phyloP scores from a whole-genome alignment of 805 yeast genomes.

The Scheffersomyces coipomensis region DNA sequence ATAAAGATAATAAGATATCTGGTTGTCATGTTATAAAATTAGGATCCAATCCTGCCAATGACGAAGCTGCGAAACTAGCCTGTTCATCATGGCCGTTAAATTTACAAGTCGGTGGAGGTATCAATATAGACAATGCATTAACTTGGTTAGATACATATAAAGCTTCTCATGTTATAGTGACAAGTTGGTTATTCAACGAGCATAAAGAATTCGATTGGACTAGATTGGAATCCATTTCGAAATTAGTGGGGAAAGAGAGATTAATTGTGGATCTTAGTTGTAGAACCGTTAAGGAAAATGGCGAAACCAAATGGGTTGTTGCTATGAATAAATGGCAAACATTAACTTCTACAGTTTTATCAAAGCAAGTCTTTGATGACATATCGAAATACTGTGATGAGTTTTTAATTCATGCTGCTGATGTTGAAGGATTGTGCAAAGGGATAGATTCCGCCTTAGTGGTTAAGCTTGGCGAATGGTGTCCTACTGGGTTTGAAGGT shows the following conservation, averaged over 20 bases:
- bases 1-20: conserved; percentile 50
- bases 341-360: conserved; percentile 63
- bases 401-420: conserved; percentile 95
- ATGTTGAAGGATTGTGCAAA: conserved; percentile 92
- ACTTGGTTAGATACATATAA: conserved; percentile 68
- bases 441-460: conserved; percentile 90
- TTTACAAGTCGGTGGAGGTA: conserved; percentile 93
- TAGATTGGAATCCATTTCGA: conserved; percentile 51
- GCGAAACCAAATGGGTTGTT: conserved; percentile 69
- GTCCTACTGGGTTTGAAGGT: conserved; percentile 47
- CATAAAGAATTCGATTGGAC: conserved; percentile 44
- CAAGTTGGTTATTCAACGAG: conserved; percentile 84
- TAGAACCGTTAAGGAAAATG: conserved; percentile 36
- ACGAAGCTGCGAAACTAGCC: conserved; percentile 78
- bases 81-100: conserved; percentile 67
- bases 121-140: conserved; percentile 68
- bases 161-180: conserved; percentile 87
- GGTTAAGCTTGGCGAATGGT: conserved; percentile 72
- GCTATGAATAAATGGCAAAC: conserved; percentile 99
- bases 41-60: conserved; percentile 75
- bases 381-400: conserved; percentile 75
- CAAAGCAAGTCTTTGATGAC: conserved; percentile 47
- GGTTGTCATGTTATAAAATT: conserved; percentile 95
- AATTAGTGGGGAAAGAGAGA: conserved; percentile 57
- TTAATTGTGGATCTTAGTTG: conserved; percentile 93